Base-by-base conservation (phyloP, 2,329 filamentous ascomycete species). In the Grosmannia penicillata region DNA sequence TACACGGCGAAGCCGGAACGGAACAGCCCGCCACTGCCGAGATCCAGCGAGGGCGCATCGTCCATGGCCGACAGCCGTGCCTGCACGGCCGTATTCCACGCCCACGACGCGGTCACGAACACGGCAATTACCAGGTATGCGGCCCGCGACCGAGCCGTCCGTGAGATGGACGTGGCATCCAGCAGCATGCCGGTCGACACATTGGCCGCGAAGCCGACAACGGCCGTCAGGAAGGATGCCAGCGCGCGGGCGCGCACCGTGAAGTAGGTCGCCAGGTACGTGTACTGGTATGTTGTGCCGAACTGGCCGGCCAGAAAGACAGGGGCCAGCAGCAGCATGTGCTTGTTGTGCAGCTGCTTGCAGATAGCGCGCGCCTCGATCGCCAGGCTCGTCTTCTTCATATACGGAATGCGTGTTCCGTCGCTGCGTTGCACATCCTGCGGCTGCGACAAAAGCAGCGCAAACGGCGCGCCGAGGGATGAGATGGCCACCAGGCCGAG, bases 171-270 rank as follows among this genome's bases (percentile, higher is more conserved):
- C 8, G 14, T 22, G 5, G 19, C 6, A n/a, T 33, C 31, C 9
- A 33, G 31, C 4, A 33, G 4, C n/a, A 33, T 4, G 11, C 31
- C 31, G 4, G 31, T 33, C 4, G 21, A 4, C 5, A 33, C 8
- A 24, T 33, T 33, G 17, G 31, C 31, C 6, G 31, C 31, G 7
- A 23, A 11, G 14, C 36, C 36, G 5, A 31, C 36, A 3, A 83
- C 66, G 2, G 77, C 79, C 0, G 75, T 78, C 4, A 84, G 50
- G 47, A 85, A 80, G 0, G 78, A 82, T 0, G 75, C 80, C 1
- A 85, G 59, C 0, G 80, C 78, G 35, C 80, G 63, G 3, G 77
- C 65, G 3, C 80, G 68, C 3, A 85, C 80, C 1, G 66, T 69
- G 50, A 84, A 82, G 74, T 76, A 85, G 13, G 80, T 14, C 2